Percentiles rank a stretch among this genome's conserved stretches.
Conservation (phyloP, 2,329 filamentous ascomycete genomes). For the Penicillium sp. region DNA sequence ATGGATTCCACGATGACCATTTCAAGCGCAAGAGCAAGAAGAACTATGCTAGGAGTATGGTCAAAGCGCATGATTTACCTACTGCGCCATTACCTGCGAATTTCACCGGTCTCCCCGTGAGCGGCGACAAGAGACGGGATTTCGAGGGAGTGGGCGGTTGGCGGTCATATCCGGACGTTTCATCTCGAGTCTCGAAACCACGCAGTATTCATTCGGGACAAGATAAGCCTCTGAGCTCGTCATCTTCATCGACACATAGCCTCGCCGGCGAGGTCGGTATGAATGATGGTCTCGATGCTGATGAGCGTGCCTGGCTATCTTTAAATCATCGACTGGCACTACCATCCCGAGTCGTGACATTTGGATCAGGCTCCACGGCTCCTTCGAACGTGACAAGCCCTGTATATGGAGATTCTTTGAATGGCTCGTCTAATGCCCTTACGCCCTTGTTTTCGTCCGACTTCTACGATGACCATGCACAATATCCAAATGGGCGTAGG, state of each 20-base stretch:
- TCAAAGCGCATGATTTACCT: conserved; percentile 21
- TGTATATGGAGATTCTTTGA: background rate
- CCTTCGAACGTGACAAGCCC: conserved; percentile 13
- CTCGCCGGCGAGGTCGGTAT: conserved; percentile 18
- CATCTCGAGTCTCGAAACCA: conserved; percentile 7
- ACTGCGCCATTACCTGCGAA: conserved; percentile 5
- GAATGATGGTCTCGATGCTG: conserved; percentile 29
- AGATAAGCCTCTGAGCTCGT: conserved; percentile 23
- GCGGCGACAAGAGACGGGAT: conserved; percentile 39
- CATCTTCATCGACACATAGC: conserved; percentile 27
- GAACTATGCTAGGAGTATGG: conserved; percentile 20
- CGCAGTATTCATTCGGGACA: conserved; percentile 16
- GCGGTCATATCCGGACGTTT: conserved; percentile 24
- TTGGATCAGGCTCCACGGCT: conserved; percentile 11
- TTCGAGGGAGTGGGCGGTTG: conserved; percentile 48
- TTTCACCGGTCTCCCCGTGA: conserved; percentile 30
- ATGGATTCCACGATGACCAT: conserved; percentile 5
- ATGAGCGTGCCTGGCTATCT: conserved; percentile 41
- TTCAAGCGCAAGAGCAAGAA: conserved; percentile 8
- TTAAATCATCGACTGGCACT: conserved; percentile 41
- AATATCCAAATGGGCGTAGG: conserved; percentile 6
- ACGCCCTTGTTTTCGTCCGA: background rate
- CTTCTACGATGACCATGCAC: background rate
- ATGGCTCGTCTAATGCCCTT: background rate
- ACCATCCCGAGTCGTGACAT: conserved; percentile 31